Conservation (phyloP, 2,329 filamentous ascomycete species). For the Neofusicoccum laricinum region DNA sequence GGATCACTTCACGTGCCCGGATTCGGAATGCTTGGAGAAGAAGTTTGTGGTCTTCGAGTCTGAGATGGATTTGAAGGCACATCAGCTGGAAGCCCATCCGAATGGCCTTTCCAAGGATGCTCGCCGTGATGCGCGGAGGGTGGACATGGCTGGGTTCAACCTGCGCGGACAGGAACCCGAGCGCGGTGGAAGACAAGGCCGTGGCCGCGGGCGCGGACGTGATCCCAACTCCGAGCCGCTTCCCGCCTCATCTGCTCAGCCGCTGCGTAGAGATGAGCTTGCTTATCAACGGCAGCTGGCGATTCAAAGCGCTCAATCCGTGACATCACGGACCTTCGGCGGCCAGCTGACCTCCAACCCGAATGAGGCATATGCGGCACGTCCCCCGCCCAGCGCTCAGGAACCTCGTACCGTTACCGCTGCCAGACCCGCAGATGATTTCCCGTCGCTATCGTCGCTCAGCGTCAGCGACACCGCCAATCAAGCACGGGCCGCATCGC, state of each 20-base stretch:
- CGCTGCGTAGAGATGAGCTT: constrained; percentile 79
- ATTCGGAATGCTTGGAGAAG: constrained; percentile 88
- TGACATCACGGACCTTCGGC: constrained; percentile 77
- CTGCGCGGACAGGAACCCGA: constrained; percentile 66
- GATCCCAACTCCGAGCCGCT: constrained; percentile 84
- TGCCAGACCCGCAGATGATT: constrained; percentile 28
- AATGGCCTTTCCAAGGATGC: constrained; percentile 78
- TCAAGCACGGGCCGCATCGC: constrained; percentile 20
- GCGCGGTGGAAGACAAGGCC: constrained; percentile 51
- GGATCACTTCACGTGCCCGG: constrained; percentile 81
- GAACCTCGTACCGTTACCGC: constrained; percentile 40
- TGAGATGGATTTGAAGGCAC: constrained; percentile 90
- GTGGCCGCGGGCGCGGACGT: constrained; percentile 64
- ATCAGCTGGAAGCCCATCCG: constrained; percentile 81
- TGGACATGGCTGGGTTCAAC: constrained; percentile 86
- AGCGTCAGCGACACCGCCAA: constrained; percentile 4
- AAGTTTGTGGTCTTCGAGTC: constrained; percentile 97
- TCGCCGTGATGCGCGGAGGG: constrained; percentile 75
- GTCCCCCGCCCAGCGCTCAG: constrained; percentile 41
- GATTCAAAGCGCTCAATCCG: constrained; percentile 81
- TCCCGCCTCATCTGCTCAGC: constrained; percentile 73
- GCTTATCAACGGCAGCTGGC: constrained; percentile 91
- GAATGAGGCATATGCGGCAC: constrained; percentile 43
- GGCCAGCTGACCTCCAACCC: constrained; percentile 65
- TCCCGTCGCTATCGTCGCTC: constrained; percentile 13